A percentile compares a stretch with the other conserved stretches of the same genome.
phyloP scores from a whole-genome alignment of 345 rosid species.

The Litchi chinensis region DNA sequence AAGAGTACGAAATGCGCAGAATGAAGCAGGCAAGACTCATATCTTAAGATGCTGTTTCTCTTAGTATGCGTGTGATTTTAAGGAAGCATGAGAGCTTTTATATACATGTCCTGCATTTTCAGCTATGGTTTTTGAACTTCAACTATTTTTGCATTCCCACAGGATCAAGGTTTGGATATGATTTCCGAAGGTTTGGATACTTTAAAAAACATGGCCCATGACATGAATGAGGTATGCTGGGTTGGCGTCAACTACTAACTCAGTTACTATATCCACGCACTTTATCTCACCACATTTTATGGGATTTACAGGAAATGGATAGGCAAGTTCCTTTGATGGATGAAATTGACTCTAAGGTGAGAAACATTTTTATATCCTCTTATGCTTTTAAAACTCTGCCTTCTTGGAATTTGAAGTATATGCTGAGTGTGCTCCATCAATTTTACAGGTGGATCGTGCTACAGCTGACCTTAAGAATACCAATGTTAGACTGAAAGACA shows the following conservation, averaged over 20 bases:
- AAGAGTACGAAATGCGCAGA: conserved; percentile 95
- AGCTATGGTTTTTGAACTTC: conserved; percentile 12
- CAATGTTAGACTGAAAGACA: conserved; percentile 92
- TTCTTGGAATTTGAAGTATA: conserved; percentile 13
- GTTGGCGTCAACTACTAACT: conserved; percentile 11
- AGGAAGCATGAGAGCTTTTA: neutral
- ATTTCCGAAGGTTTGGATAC: conserved; percentile 95
- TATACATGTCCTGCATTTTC: conserved; percentile 15
- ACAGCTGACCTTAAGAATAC: conserved; percentile 94
- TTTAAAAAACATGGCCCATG: conserved; percentile 93
- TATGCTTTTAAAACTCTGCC: conserved; percentile 11
- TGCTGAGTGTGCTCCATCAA: conserved; percentile 14
- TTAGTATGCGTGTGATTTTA: conserved; percentile 8
- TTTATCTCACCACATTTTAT: conserved; percentile 21
- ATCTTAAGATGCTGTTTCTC: conserved; percentile 9
- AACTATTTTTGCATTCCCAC: conserved; percentile 24
- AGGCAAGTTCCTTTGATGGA: conserved; percentile 98
- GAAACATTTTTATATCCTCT: conserved; percentile 14
- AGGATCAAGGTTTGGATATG: conserved; percentile 97
- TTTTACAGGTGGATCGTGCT: conserved; percentile 85
- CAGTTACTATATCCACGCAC: conserved; percentile 12
- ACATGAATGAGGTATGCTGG: conserved; percentile 89
- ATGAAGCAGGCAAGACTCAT: conserved; percentile 68
- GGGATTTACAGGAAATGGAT: conserved; percentile 76
- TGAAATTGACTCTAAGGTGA: conserved; percentile 94